Percentiles rank a stretch among this genome's conserved stretches.
These are phyloP conservation scores for Sanghuangporus baumii DNA, from an alignment of 1,284 basidiomycete species.

Conservation along the genomic window DNA sequence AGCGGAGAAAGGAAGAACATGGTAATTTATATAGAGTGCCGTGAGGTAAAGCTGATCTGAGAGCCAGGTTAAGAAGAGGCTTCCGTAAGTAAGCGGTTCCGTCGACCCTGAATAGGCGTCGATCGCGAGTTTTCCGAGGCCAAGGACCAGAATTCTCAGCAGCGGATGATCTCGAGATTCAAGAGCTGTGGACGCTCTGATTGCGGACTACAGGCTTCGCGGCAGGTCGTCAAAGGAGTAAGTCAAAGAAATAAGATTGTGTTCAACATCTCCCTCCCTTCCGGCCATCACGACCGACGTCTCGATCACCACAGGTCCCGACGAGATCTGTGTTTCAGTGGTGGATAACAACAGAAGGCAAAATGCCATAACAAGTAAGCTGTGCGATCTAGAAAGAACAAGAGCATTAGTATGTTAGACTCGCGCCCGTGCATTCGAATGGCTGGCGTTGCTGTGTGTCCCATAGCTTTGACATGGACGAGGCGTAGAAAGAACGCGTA, in stretches of 20 bases:
- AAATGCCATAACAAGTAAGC: not conserved
- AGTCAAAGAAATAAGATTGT: not conserved
- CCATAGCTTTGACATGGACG: not conserved
- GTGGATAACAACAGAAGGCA: not conserved
- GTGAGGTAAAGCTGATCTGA: conserved; percentile 5
- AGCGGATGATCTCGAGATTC: conserved; percentile 1
- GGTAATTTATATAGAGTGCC: conserved; percentile 10
- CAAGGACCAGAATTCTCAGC: not conserved
- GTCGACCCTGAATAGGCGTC: conserved; percentile 8
- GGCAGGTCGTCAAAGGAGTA: not conserved
- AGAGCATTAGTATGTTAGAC: not conserved
- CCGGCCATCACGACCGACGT: not conserved
- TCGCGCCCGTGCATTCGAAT: no score
- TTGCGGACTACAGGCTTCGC: not conserved
- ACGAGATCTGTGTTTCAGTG: not conserved
- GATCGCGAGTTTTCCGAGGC: conserved; percentile 10
- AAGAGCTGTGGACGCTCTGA: not conserved
- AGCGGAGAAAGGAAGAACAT: conserved; percentile 18
- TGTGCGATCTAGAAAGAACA: not conserved
- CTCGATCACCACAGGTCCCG: not conserved
- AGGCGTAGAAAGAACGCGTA: conserved; percentile 5
- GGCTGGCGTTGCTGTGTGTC: no score
- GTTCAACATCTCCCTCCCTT: not conserved
- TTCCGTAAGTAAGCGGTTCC: conserved; percentile 11
- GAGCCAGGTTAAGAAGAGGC: not conserved